Conservation (phyloP, 495 filamentous ascomycete species). For the Bacidia rubella region DNA sequence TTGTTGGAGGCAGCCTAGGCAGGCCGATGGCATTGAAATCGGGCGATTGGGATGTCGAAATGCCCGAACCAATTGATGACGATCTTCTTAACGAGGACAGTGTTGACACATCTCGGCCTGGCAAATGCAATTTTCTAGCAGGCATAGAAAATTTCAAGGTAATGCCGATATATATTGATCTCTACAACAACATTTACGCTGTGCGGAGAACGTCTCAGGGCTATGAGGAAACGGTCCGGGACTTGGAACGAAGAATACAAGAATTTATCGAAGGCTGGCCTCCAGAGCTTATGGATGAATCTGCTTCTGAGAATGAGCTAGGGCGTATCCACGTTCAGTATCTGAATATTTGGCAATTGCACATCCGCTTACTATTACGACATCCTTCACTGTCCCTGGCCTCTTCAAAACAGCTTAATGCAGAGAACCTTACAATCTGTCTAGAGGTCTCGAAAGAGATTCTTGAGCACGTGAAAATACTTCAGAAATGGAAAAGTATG, state of each 20-base stretch:
- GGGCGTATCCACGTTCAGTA: slow-evolving; percentile 35
- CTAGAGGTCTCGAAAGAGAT: slow-evolving; percentile 51
- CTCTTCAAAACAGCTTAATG: slow-evolving; percentile 42
- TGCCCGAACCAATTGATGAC: slow-evolving; percentile 56
- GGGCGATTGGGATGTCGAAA: slow-evolving; percentile 63
- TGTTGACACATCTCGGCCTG: slow-evolving; percentile 33
- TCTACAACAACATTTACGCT: slow-evolving; percentile 59
- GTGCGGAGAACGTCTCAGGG: slow-evolving; percentile 40
- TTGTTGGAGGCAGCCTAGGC: slow-evolving; percentile 58
- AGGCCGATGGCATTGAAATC: slow-evolving; percentile 56
- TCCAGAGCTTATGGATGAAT: slow-evolving; percentile 31
- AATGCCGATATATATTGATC: slow-evolving; percentile 49
- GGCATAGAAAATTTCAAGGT: slow-evolving; percentile 48
- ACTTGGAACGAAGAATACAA: slow-evolving; percentile 46
- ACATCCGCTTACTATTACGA: slow-evolving; percentile 41
- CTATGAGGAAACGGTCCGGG: slow-evolving; percentile 47
- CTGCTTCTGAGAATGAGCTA: slow-evolving; percentile 33
- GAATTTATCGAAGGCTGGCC: slow-evolving; percentile 45
- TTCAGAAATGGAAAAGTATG: slow-evolving; percentile 51
- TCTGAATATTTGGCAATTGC: slow-evolving; percentile 31
- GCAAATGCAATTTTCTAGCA: slow-evolving; percentile 49
- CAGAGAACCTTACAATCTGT: slow-evolving; percentile 53
- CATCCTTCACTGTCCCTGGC: slow-evolving; percentile 61
- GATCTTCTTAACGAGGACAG: slow-evolving; percentile 32
- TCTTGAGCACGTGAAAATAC: slow-evolving; percentile 41